Evolutionary conservation across 148 eudicot species (phyloP), one percentile per base, ranked within the genome.

Genomic region (Vaccinium corymbosum): DNA sequence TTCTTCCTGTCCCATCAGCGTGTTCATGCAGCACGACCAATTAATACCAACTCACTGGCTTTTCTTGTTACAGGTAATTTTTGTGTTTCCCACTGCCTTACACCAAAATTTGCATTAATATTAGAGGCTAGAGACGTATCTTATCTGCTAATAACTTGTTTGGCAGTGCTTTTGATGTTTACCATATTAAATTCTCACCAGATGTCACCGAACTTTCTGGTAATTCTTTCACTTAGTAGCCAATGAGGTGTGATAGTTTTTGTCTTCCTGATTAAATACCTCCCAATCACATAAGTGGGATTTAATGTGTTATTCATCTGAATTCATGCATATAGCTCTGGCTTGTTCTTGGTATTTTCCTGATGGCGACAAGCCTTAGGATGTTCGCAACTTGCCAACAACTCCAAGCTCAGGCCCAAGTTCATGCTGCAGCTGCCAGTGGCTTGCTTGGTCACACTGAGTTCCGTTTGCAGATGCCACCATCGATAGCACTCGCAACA

Each of bases 191-290:
- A 88, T 83, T 84, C 90, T 46, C 90, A 87, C 72, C 90, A 90
- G 78, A 88, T 89, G 86, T 90, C 91, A 20, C 86, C 90, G 20
- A 88, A 88, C 81, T 90, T 90, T 83, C 86, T 90, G 90, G 90
- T 90, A 90, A 88, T 56, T 82, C 42, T 35, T 20, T 81, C 20
- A 1, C 38, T 78, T 17, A 13, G 11, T 62, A 42, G 19, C 32
- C 51, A 64, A 0, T 52, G 15, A 19, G 29, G 27, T 52, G 12
- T 6, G 49, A 13, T 52, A 42, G 16, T 16, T 61, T 6, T 29
- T 8, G 14, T 62, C 27, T 50, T 75, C 38, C 56, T 57, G 17
- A 25, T 48, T 38, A 72, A 64, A 35, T 80, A 17, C 62, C 50
- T 71, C 38, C 64, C 35, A 73, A 13, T 46, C 46, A 38, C 25